phyloP scores from a whole-genome alignment of 192 early-diverging fungal genomes.

The Diversispora eburnea region DNA sequence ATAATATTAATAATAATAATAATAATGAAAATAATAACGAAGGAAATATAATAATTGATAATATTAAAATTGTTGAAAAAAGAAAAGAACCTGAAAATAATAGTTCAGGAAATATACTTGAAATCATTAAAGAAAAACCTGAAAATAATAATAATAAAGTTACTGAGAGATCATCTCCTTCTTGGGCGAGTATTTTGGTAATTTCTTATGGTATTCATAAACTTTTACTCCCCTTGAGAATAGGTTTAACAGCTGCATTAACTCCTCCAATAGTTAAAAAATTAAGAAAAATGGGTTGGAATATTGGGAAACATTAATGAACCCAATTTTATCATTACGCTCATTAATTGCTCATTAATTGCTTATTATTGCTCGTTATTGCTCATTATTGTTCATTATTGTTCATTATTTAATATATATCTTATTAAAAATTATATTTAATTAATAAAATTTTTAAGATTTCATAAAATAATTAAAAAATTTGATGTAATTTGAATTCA shows the following conservation, averaged over 20 bases:
- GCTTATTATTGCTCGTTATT: too few relatives aligned
- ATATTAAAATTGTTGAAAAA: too few relatives aligned
- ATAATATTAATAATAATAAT: too few relatives aligned
- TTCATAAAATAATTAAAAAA: too few relatives aligned
- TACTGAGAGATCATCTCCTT: constrained; percentile 33
- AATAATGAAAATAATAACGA: constrained; percentile 24
- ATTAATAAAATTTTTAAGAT: too few relatives aligned
- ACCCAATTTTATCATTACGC: too few relatives aligned
- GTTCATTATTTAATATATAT: too few relatives aligned
- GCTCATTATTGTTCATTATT: too few relatives aligned
- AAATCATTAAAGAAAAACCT: constrained; percentile 15
- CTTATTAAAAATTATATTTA: too few relatives aligned
- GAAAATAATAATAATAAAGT: constrained; percentile 21
- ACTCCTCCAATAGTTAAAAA: constrained; percentile 49
- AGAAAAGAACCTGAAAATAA: constrained; percentile 11
- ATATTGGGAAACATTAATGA: constrained; percentile 9
- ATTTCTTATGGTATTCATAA: constrained; percentile 65
- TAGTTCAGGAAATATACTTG: constrained; percentile 23
- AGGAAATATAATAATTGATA: constrained; percentile 23
- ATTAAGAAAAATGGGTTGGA: constrained; percentile 49
- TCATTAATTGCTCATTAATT: too few relatives aligned
- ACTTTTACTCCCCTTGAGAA: constrained; percentile 49
- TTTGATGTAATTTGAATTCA: too few relatives aligned
- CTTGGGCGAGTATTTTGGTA: constrained; percentile 47
- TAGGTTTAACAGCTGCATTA: constrained; percentile 51